These are phyloP conservation scores for Neodidymelliopsis sp. DNA, from an alignment of 2,329 filamentous ascomycete species.

Conservation along the genomic window DNA sequence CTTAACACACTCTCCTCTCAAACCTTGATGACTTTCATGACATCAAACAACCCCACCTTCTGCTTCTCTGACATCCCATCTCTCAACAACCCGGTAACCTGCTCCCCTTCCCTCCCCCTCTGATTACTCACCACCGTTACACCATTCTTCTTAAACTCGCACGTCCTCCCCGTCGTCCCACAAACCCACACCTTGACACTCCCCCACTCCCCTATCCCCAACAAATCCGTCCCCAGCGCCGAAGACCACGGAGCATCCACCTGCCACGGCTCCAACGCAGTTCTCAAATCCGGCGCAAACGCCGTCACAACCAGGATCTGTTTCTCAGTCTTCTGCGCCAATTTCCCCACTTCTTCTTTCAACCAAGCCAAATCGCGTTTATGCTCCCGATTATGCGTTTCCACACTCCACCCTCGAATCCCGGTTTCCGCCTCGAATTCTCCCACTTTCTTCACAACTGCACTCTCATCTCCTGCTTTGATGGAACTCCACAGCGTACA, in stretches of 20 bases:
- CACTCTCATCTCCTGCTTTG: conserved; percentile 45
- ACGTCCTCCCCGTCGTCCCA: conserved; percentile 56
- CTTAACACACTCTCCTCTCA: neutral
- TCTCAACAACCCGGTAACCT: conserved; percentile 33
- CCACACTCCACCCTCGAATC: conserved; percentile 61
- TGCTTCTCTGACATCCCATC: conserved; percentile 39
- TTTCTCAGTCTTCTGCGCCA: neutral
- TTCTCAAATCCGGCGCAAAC: conserved; percentile 62
- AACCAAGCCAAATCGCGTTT: conserved; percentile 61
- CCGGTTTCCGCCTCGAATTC: conserved; percentile 59
- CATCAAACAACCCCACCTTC: conserved; percentile 37
- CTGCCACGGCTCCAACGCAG: conserved; percentile 60
- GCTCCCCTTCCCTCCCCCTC: conserved; percentile 49
- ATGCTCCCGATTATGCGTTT: conserved; percentile 60
- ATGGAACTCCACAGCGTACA: conserved; percentile 66
- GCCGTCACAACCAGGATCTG: conserved; percentile 63
- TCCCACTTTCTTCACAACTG: conserved; percentile 56
- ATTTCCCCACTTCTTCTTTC: conserved; percentile 37
- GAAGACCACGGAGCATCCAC: conserved; percentile 55
- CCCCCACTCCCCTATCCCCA: conserved; percentile 54
- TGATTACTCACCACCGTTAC: conserved; percentile 55
- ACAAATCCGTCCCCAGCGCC: conserved; percentile 63
- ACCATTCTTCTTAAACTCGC: conserved; percentile 48
- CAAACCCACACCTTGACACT: conserved; percentile 54
- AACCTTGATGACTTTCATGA: conserved; percentile 33